Conservation (phyloP, 2,329 filamentous ascomycete species). For the Cladosporium colombiae region DNA sequence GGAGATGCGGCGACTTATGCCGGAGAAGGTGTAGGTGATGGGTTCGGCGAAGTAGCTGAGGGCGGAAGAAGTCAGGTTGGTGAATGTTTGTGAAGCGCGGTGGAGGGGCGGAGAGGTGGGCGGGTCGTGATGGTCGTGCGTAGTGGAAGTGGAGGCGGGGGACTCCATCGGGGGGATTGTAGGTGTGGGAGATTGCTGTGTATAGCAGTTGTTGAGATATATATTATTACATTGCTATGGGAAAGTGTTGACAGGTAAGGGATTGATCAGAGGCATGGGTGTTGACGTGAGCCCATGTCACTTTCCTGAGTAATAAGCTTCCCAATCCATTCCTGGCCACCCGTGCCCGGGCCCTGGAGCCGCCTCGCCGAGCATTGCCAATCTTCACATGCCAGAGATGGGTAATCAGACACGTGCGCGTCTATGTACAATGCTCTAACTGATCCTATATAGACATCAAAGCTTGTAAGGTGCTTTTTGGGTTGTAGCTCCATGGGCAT, state of each 20-base stretch:
- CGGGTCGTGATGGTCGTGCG: neutral
- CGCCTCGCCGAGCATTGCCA: neutral
- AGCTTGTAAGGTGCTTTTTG: neutral
- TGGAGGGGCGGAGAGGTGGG: conserved; percentile 16
- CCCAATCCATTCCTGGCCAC: conserved; percentile 12
- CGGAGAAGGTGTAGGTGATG: conserved; percentile 50
- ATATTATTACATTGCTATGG: conserved; percentile 13
- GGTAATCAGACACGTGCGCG: neutral
- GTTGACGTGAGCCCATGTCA: conserved; percentile 7
- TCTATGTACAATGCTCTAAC: neutral
- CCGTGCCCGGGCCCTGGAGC: conserved; percentile 17
- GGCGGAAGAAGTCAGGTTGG: conserved; percentile 27
- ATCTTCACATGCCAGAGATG: conserved; percentile 8
- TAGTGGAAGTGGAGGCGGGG: conserved; percentile 8
- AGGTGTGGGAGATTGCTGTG: neutral
- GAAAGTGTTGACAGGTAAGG: neutral
- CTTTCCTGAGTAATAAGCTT: conserved; percentile 11
- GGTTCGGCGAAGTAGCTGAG: conserved; percentile 52
- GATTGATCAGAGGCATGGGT: neutral
- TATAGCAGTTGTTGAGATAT: neutral
- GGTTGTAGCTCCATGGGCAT: neutral
- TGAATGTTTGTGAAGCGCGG: conserved; percentile 22
- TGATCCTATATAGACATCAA: neutral
- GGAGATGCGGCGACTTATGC: conserved; percentile 50
- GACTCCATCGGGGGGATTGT: conserved; percentile 9